Conservation (phyloP, 177 flowering plant species). For the Vitis hybrid region DNA sequence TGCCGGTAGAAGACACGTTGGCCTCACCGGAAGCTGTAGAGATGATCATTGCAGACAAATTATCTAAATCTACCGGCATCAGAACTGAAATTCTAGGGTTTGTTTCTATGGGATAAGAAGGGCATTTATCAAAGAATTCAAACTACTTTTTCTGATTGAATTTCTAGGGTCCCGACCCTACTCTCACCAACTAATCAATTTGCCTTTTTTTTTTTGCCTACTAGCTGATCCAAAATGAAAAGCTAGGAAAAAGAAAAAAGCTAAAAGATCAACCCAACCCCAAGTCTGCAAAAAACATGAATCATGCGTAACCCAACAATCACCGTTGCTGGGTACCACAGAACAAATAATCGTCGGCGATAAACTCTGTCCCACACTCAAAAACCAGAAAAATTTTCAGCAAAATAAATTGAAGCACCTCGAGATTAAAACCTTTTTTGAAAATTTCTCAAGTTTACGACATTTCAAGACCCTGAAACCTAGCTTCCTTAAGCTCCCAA, state of each 20-base stretch:
- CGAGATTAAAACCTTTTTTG: background rate
- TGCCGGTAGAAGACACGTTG: constrained; percentile 55
- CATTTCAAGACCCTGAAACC: background rate
- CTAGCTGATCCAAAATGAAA: constrained; percentile 20
- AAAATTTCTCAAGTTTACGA: background rate
- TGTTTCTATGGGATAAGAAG: constrained; percentile 1
- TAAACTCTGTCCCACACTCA: background rate
- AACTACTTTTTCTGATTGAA: background rate
- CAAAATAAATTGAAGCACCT: background rate
- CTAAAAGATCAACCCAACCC: constrained; percentile 6
- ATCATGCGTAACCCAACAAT: background rate
- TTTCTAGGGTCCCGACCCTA: constrained; percentile 1
- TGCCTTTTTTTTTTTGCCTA: constrained; percentile 21
- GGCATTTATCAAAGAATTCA: constrained; percentile 11
- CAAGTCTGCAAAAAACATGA: constrained; percentile 1
- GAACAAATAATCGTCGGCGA: background rate
- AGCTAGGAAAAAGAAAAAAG: constrained; percentile 13
- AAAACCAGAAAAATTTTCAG: background rate
- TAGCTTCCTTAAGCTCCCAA: background rate
- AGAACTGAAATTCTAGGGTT: constrained; percentile 10
- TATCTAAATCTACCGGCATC: constrained; percentile 49
- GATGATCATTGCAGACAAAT: constrained; percentile 27
- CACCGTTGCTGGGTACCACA: too few relatives aligned
- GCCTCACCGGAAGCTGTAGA: constrained; percentile 57
- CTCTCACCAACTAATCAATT: constrained; percentile 47